A percentile compares a stretch with the other conserved stretches of the same genome.
phyloP scores from a whole-genome alignment of 1,284 basidiomycete species.

The Tremellales sp. region DNA sequence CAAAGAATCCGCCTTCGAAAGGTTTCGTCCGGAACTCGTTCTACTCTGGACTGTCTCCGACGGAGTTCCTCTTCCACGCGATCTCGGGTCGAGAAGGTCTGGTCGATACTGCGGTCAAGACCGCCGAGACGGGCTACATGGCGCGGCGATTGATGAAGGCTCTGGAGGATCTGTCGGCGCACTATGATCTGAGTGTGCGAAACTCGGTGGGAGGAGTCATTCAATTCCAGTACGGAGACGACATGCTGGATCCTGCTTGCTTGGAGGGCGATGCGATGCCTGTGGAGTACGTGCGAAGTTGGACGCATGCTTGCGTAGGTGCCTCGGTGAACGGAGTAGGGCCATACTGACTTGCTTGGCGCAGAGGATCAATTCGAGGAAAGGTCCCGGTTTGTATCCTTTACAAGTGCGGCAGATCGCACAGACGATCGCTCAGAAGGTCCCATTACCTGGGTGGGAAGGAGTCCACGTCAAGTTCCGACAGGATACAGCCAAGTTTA shows the following conservation, averaged over 20 bases:
- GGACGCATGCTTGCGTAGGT: slow-evolving; percentile 80
- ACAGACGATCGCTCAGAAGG: slow-evolving; percentile 53
- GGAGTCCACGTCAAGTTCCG: slow-evolving; percentile 71
- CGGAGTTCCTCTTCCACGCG: slow-evolving; percentile 98
- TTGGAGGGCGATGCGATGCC: slow-evolving; percentile 92
- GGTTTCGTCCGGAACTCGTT: slow-evolving; percentile 98
- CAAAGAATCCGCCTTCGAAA: slow-evolving; percentile 93
- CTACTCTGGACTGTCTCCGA: slow-evolving; percentile 88
- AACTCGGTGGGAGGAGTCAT: slow-evolving; percentile 96
- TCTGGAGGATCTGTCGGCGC: slow-evolving; percentile 91
- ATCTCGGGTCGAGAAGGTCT: slow-evolving; percentile 98
- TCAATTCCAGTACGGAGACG: slow-evolving; percentile 96
- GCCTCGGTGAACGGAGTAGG: slow-evolving; percentile 1
- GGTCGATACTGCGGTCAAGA: slow-evolving; percentile 99
- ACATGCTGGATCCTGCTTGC: slow-evolving; percentile 94
- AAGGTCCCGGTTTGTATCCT: slow-evolving; percentile 68
- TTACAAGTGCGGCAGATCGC: slow-evolving; percentile 80
- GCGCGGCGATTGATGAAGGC: slow-evolving; percentile 98
- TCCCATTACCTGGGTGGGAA: slow-evolving; percentile 28
- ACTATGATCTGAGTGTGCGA: slow-evolving; percentile 95
- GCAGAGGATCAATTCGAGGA: slow-evolving; percentile 55
- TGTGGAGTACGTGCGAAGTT: slow-evolving; percentile 80
- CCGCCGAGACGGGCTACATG: slow-evolving; percentile 99
- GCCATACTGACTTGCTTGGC: not conserved
- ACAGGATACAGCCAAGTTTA: slow-evolving; percentile 69